Evolutionary conservation across 208 protist genomes (phyloP).

Genomic region (Eutreptiella sp.): DNA sequence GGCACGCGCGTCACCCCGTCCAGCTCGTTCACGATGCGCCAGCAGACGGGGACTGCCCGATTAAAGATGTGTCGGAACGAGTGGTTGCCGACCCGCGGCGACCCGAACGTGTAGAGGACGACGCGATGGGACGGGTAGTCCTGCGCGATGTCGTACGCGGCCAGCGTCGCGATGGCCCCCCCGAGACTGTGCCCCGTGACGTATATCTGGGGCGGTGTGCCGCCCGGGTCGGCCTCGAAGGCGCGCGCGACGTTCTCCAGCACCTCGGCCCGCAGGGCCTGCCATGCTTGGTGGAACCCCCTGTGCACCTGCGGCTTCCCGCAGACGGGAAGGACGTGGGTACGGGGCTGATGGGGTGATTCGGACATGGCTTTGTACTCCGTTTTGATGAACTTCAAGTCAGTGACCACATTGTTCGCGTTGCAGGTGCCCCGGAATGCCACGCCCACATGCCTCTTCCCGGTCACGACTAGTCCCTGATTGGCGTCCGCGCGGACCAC

Average conservation of each 20-base stretch:
- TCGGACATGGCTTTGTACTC: too few species aligned
- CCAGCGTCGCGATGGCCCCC: conserved; percentile 51
- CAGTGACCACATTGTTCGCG: too few species aligned
- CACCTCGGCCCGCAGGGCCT: not conserved
- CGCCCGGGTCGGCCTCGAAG: too few species aligned
- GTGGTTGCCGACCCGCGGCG: conserved; percentile 8
- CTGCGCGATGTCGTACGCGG: not conserved
- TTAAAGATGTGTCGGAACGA: not conserved
- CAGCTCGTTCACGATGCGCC: conserved; percentile 14
- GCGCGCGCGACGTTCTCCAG: conserved; percentile 1
- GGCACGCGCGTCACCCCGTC: conserved; percentile 6
- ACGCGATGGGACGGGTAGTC: too few species aligned
- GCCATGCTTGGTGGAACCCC: conserved; percentile 9
- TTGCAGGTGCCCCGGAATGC: too few species aligned
- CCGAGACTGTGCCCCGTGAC: conserved; percentile 66
- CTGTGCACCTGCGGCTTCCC: conserved; percentile 16
- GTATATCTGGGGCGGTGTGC: conserved; percentile 34
- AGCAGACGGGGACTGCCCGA: not conserved
- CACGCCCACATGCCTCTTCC: too few species aligned
- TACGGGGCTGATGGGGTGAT: too few species aligned
- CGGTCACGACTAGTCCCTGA: too few species aligned
- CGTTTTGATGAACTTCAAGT: too few species aligned
- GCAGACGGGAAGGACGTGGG: too few species aligned
- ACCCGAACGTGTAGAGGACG: conserved; percentile 20
- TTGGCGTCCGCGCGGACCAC: too few species aligned